Evolutionary conservation across 352 stramenopile genomes (phyloP).

Genomic region (Phytophthora sp.): DNA sequence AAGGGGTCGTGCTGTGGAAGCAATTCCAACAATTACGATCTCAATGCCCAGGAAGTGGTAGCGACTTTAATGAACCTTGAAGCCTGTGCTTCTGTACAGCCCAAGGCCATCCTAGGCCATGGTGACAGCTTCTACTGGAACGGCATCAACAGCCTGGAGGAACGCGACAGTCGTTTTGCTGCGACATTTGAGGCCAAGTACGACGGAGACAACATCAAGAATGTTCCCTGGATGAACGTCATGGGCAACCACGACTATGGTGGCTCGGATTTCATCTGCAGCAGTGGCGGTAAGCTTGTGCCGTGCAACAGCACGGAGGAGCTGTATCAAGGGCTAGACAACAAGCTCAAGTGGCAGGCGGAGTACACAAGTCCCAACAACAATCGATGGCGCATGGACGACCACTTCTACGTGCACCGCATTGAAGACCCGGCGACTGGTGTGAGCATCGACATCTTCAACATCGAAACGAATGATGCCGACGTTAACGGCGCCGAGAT

Average conservation of each 20-base stretch:
- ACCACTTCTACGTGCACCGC: slow-evolving; percentile 17
- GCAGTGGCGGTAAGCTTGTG: not conserved
- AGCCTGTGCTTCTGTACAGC: slow-evolving; percentile 41
- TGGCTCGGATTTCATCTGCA: slow-evolving; percentile 14
- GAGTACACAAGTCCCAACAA: slow-evolving; percentile 21
- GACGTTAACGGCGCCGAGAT: slow-evolving; percentile 48
- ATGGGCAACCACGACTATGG: slow-evolving; percentile 23
- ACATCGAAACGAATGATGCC: slow-evolving; percentile 65
- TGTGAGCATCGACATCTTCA: slow-evolving; percentile 63
- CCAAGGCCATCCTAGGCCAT: slow-evolving; percentile 27
- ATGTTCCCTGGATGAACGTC: slow-evolving; percentile 15
- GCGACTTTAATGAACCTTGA: slow-evolving; percentile 37
- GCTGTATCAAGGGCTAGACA: slow-evolving; percentile 8
- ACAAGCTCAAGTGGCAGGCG: slow-evolving; percentile 17
- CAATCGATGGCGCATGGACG: slow-evolving; percentile 7
- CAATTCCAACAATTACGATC: slow-evolving; percentile 37
- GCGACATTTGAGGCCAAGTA: slow-evolving; percentile 9
- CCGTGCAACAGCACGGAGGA: slow-evolving; percentile 9
- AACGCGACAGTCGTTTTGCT: slow-evolving; percentile 10
- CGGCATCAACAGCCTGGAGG: slow-evolving; percentile 15
- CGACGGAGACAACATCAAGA: slow-evolving; percentile 19
- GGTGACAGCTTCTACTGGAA: slow-evolving; percentile 26
- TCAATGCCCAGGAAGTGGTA: slow-evolving; percentile 39
- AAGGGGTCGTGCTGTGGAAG: slow-evolving; percentile 42
- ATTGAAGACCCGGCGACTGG: slow-evolving; percentile 31